phyloP scores from a whole-genome alignment of 805 yeast genomes.

The Henningerozyma blattae region DNA sequence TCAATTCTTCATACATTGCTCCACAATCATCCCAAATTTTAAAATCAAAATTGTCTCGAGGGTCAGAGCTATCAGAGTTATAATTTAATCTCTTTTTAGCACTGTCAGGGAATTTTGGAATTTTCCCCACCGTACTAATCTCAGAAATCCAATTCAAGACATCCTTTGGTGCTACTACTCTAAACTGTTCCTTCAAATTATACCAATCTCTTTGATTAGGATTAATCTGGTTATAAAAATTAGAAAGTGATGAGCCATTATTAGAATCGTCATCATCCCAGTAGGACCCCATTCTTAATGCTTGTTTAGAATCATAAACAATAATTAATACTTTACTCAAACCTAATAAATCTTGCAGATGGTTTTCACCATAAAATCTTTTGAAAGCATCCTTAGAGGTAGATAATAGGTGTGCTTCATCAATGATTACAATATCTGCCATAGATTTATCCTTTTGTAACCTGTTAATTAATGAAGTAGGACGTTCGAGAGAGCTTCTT shows the following conservation, averaged over 20 bases:
- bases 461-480: conserved; percentile 32
- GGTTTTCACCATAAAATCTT: conserved; percentile 33
- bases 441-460: conserved; percentile 17
- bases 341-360: conserved; percentile 29
- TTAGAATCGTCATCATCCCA: conserved; percentile 25
- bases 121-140: conserved; percentile 25
- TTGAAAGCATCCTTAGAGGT: conserved; percentile 34
- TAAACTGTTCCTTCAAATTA: conserved; percentile 28
- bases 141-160: conserved; percentile 30
- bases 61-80: not conserved
- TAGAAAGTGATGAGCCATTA: conserved; percentile 28
- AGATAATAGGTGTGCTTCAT: conserved; percentile 35
- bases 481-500: conserved; percentile 31
- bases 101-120: conserved; percentile 25
- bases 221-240: conserved; percentile 12
- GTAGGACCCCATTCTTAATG: conserved; percentile 34
- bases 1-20: conserved; percentile 29
- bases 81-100: conserved; percentile 4
- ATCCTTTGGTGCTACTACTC: conserved; percentile 30
- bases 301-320: conserved; percentile 35
- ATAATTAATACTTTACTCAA: conserved; percentile 29
- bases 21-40: conserved; percentile 31
- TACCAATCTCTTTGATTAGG: conserved; percentile 17
- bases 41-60: conserved; percentile 23
- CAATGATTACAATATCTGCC: conserved; percentile 31